These are phyloP conservation scores for Akebia trifoliata DNA, from an alignment of 164 flowering plant genomes.

Conservation along the genomic window DNA sequence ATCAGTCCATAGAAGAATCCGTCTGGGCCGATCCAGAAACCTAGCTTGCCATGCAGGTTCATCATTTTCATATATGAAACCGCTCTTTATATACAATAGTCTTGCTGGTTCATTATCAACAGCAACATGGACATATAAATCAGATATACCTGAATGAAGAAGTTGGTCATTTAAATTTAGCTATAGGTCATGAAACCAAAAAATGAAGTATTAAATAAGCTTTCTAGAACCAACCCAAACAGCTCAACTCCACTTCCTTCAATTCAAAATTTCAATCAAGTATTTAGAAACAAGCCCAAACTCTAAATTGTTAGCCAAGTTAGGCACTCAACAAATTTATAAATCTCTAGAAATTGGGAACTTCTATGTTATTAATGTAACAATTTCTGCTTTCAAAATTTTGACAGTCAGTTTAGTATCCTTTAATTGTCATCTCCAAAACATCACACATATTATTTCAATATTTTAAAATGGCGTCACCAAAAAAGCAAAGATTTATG, in stretches of 20 bases:
- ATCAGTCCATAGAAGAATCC: conserved; percentile 70
- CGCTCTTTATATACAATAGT: conserved; percentile 68
- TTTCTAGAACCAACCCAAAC: not conserved
- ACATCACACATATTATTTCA: no score
- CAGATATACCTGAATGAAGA: conserved; percentile 63
- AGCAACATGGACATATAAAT: conserved; percentile 88
- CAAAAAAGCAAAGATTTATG: not conserved
- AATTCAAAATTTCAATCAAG: no score
- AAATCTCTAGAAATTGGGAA: no score
- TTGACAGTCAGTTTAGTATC: no score
- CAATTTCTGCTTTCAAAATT: no score
- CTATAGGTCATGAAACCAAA: not conserved
- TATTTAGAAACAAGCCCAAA: no score
- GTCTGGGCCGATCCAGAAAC: conserved; percentile 68
- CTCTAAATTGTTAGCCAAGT: no score
- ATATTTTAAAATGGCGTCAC: not conserved
- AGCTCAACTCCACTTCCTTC: no score
- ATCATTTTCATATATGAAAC: conserved; percentile 68
- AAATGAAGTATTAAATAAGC: not conserved
- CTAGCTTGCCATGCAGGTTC: conserved; percentile 96
- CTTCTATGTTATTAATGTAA: no score
- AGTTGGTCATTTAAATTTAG: not conserved
- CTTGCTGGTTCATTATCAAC: conserved; percentile 78
- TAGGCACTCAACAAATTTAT: no score
- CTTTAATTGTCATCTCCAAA: no score